Base-by-base conservation (phyloP, 2,329 filamentous ascomycete genomes). In the Erysiphe pulchra region DNA sequence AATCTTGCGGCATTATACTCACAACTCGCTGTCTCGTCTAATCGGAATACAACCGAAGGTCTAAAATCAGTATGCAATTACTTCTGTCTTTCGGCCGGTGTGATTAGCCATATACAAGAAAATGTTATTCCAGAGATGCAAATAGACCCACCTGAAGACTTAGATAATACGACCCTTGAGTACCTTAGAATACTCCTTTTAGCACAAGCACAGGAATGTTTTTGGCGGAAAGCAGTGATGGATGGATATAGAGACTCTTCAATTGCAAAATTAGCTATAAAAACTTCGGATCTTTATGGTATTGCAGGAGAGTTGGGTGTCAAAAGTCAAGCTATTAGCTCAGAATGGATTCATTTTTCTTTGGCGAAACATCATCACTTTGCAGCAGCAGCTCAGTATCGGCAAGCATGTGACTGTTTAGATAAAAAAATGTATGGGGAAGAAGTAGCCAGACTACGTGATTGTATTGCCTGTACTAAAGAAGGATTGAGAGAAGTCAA, bases 311-410 rank as follows among this genome's bases (percentile, higher is more conserved):
- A 94, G 54, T 79, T 77, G 51, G 86, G 84, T 10, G 76, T 92
- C 57, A 83, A 85, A 60, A 93, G 85, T 50, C 78, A 93, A 55
- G 77, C 82, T 14, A 77, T 95, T 52, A 90, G 82, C 58, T 86
- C 80, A 47, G 81, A 90, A 50, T 95, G 87, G 90, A 94, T 98
- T 53, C 87, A 95, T 61, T 87, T 95, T 59, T 86, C 92, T 71
- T 86, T 81, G 24, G 90, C 87, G 6, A 98, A 95, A 60, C 86
- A 95, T 57, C 82, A 94, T 57, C 90, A 95, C 61, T 95, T 98
- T 62, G 86, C 87, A 1, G 87, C 84, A 0, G 90, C 90, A 0
- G 90, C 90, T 0, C 90, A 98, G 58, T 95, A 87, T 54, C 70
- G 90, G 13, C 84, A 87, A 24, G 84, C 90, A 0, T 78, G 84